phyloP scores from a whole-genome alignment of 495 filamentous ascomycete genomes.

The Geoglossum glabrum region DNA sequence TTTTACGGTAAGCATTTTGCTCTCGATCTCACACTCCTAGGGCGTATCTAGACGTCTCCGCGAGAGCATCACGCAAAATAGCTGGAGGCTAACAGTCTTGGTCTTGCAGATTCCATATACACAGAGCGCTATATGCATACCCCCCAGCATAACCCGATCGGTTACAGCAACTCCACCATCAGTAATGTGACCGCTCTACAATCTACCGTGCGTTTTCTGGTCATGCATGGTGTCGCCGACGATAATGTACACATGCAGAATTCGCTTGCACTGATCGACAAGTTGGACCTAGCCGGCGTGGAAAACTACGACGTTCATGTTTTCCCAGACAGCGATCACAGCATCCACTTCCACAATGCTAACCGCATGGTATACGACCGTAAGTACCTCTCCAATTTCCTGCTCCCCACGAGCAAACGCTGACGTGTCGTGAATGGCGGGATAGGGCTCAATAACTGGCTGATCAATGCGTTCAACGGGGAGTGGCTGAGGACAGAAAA shows the following conservation, averaged over 20 bases:
- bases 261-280: constrained; percentile 65
- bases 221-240: constrained; percentile 89
- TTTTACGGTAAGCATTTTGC: constrained; percentile 41
- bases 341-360: constrained; percentile 87
- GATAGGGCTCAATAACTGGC: constrained; percentile 71
- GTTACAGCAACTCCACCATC: constrained; percentile 61
- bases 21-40: not conserved
- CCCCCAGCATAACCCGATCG: constrained; percentile 55
- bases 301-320: constrained; percentile 95
- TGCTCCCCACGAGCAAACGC: constrained; percentile 5
- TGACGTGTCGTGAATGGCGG: constrained; percentile 9
- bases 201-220: constrained; percentile 61
- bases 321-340: constrained; percentile 91
- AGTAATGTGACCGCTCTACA: constrained; percentile 45
- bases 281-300: constrained; percentile 59
- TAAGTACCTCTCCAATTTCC: constrained; percentile 29
- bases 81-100: not conserved
- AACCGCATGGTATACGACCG: constrained; percentile 88
- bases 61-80: not conserved
- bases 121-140: constrained; percentile 94
- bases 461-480: constrained; percentile 93
- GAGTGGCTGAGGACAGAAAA: constrained; percentile 67
- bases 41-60: not conserved
- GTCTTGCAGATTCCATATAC: constrained; percentile 58
- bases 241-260: constrained; percentile 98